Evolutionary conservation across 1,284 basidiomycete genomes (phyloP), one percentile per base, ranked within the genome.

Genomic region (Sanguinoderma infundibulare): DNA sequence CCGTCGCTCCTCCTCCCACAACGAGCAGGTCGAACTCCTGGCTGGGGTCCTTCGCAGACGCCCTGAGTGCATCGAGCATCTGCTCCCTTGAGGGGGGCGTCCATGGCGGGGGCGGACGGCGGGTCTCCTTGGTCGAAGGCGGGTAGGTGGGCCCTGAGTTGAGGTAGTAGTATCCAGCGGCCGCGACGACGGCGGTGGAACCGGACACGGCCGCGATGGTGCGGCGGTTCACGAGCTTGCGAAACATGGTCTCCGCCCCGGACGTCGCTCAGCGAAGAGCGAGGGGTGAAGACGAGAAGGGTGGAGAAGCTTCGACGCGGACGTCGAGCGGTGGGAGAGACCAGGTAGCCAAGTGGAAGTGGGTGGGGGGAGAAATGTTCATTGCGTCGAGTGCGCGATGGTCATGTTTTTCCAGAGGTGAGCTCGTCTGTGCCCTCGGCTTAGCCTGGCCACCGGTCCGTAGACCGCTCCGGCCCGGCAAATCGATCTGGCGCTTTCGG

Each of bases 1-100:
- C 96, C 0, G 96, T 98, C 2, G 97, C 97, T 42, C 97, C 96
- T 53, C 96, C 96, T 24, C 97, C 93, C 56, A 98, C 87, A 64
- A 98, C 80, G 42, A 98, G 81, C 64, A 98, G 77, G 73, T 95
- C 95, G 64, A 92, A 91, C 68, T 87, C 84, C 14, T 86, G 82
- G 1, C 64, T 63, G 14, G 70, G 61, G 32, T 65, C 71, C 47
- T 67, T 65, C 5, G 75, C 77, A 0, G 72, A 83, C 3, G 78
- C 79, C 68, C 80, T 84, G 20, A 93, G 81, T 0, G 79, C 73
- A 10, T 81, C 76, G 32, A 94, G 70, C 85, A 92, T 91, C 30
- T 87, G 79, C 30, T 82, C 76, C 34, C 91, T 73, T 9, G 84
- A 79, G 0, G 91, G 92, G 0, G 91, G 91, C 0, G 87, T 86